Conservation (phyloP, 192 early-diverging fungal genomes). For the Dissophora globulifera region DNA sequence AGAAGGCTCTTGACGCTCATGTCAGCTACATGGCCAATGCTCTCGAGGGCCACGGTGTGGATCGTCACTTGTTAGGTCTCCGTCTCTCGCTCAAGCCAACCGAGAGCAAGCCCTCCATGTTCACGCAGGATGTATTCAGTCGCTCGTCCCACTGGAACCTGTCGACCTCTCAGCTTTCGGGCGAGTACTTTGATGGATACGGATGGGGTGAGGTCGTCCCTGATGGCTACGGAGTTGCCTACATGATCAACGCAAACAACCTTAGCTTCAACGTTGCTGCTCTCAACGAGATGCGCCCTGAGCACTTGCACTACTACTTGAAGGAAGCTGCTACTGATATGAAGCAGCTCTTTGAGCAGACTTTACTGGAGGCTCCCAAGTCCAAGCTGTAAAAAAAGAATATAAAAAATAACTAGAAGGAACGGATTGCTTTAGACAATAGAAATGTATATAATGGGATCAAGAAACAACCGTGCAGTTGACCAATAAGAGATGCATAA, state of each 20-base stretch:
- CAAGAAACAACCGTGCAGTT: too few relatives aligned
- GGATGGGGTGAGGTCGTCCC: slow-evolving; percentile 90
- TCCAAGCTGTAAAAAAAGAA: slow-evolving; percentile 78
- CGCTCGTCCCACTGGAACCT: slow-evolving; percentile 90
- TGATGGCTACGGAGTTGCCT: slow-evolving; percentile 93
- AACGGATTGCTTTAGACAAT: slow-evolving; percentile 8
- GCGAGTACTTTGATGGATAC: slow-evolving; percentile 93
- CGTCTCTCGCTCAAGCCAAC: slow-evolving; percentile 76
- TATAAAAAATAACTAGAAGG: not conserved
- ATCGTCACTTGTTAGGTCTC: slow-evolving; percentile 94
- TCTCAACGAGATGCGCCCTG: slow-evolving; percentile 67
- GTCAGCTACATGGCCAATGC: slow-evolving; percentile 82
- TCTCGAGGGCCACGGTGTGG: slow-evolving; percentile 87
- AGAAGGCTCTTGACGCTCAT: slow-evolving; percentile 82
- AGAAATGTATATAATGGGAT: too few relatives aligned
- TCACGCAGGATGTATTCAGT: slow-evolving; percentile 85
- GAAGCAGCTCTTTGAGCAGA: slow-evolving; percentile 76
- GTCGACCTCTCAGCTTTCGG: slow-evolving; percentile 91
- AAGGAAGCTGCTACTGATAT: slow-evolving; percentile 91
- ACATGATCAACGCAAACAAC: slow-evolving; percentile 89
- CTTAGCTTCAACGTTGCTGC: slow-evolving; percentile 90
- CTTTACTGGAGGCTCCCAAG: slow-evolving; percentile 66
- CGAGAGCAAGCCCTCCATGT: slow-evolving; percentile 88
- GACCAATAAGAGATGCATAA: too few relatives aligned
- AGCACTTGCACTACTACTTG: slow-evolving; percentile 82